Percentiles rank a stretch among this genome's conserved stretches.
Evolutionary conservation across 495 filamentous ascomycete genomes (phyloP).

Genomic region (Jackrogersella minutella): DNA sequence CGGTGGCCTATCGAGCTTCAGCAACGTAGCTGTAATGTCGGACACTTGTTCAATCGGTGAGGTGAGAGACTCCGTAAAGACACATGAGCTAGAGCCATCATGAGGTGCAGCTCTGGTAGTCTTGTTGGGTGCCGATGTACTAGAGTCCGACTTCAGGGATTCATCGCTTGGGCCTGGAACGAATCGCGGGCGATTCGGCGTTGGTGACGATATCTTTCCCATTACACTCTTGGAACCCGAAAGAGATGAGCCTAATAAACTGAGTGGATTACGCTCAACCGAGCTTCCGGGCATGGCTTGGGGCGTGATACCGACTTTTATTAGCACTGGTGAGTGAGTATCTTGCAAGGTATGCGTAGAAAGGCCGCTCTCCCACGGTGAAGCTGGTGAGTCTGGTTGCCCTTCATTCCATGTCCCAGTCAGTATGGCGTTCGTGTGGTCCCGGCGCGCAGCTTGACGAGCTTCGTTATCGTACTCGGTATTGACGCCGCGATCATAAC

Average conservation of each 20-base stretch:
- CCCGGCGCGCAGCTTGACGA: slow-evolving; percentile 42
- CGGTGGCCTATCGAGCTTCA: background rate
- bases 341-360: slow-evolving; percentile 3
- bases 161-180: background rate
- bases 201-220: background rate
- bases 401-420: slow-evolving; percentile 69
- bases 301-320: background rate
- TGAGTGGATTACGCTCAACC: slow-evolving; percentile 18
- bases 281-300: slow-evolving; percentile 9
- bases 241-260: slow-evolving; percentile 20
- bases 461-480: slow-evolving; percentile 29
- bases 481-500: slow-evolving; percentile 36
- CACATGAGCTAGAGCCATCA: slow-evolving; percentile 21
- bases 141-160: slow-evolving; percentile 8
- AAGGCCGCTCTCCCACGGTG: slow-evolving; percentile 9
- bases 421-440: slow-evolving; percentile 60
- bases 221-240: slow-evolving; percentile 5
- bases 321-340: background rate
- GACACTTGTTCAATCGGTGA: background rate
- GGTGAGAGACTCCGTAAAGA: background rate
- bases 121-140: slow-evolving; percentile 4
- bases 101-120: slow-evolving; percentile 8
- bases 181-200: background rate
- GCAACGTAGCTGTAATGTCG: background rate
- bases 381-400: slow-evolving; percentile 58